Evolutionary conservation across 148 eudicot genomes (phyloP).

Genomic region (Amaranthus hypochondriacus): DNA sequence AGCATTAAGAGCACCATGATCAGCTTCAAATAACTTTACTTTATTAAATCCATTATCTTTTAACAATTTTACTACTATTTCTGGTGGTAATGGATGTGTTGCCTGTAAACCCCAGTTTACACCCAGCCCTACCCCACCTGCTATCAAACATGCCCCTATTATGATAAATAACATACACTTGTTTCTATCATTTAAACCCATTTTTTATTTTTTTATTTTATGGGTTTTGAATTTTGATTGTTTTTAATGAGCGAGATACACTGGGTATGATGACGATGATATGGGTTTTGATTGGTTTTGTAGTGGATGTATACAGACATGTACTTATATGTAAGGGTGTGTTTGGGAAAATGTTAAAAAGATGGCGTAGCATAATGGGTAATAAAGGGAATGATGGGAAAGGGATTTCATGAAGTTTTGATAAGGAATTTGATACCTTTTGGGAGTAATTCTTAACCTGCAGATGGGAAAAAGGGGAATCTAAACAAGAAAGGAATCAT

Average conservation of each 20-base stretch:
- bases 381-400: constrained; percentile 22
- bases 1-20: constrained; percentile 62
- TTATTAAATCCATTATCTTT: constrained; percentile 87
- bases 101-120: constrained; percentile 74
- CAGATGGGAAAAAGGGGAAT: constrained; percentile 21
- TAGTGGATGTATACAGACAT: not conserved
- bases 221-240: not conserved
- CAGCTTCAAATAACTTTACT: constrained; percentile 91
- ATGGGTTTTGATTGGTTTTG: not conserved
- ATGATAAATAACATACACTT: constrained; percentile 23
- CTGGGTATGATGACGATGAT: too few relatives aligned
- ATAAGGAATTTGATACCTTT: constrained; percentile 34
- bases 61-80: constrained; percentile 65
- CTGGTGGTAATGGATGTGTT: constrained; percentile 68
- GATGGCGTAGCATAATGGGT: constrained; percentile 18
- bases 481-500: constrained; percentile 40
- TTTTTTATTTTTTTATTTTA: not conserved
- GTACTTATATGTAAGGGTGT: constrained; percentile 7
- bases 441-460: constrained; percentile 15
- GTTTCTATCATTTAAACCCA: constrained; percentile 17
- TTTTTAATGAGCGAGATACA: not conserved
- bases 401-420: constrained; percentile 32
- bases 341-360: not conserved
- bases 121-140: constrained; percentile 48
- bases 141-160: constrained; percentile 17